These are phyloP conservation scores for Trametes gibbosa DNA, from an alignment of 768 basidiomycete genomes.

Conservation along the genomic window DNA sequence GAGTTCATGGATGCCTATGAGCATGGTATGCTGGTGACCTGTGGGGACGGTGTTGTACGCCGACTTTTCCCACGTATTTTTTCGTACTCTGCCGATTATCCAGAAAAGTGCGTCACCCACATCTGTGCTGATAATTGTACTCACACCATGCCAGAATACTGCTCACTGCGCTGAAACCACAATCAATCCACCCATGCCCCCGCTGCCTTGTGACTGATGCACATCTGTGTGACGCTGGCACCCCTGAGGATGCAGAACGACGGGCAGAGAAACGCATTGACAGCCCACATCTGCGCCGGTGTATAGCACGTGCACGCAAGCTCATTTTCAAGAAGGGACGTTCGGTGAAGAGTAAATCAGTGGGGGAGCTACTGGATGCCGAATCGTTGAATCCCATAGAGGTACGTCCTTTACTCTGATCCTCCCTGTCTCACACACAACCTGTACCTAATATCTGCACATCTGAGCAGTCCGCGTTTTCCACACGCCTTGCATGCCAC, in stretches of 20 bases:
- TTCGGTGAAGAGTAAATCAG: not conserved
- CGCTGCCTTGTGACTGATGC: constrained; percentile 33
- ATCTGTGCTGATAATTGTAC: not conserved
- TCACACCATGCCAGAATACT: constrained; percentile 32
- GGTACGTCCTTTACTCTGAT: not conserved
- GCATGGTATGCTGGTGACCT: constrained; percentile 28
- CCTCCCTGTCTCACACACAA: too few species aligned
- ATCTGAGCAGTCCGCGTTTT: constrained; percentile 37
- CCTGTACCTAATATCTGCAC: too few species aligned
- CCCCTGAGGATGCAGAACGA: not conserved
- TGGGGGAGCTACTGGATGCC: constrained; percentile 13
- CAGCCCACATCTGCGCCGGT: not conserved
- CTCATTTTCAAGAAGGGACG: constrained; percentile 17
- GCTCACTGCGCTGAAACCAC: constrained; percentile 36
- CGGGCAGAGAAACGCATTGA: constrained; percentile 5
- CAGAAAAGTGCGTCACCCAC: constrained; percentile 31
- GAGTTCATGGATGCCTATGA: constrained; percentile 29
- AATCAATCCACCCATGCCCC: constrained; percentile 39
- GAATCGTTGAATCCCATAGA: constrained; percentile 17
- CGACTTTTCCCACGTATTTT: constrained; percentile 29
- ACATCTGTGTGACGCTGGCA: constrained; percentile 30
- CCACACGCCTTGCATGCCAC: constrained; percentile 10
- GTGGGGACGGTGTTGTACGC: constrained; percentile 27
- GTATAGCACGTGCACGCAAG: constrained; percentile 13
- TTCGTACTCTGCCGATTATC: constrained; percentile 35